Percentiles rank a stretch among this genome's conserved stretches.
These are phyloP conservation scores for Lojkania enalia DNA, from an alignment of 2,329 filamentous ascomycete species.

Conservation along the genomic window DNA sequence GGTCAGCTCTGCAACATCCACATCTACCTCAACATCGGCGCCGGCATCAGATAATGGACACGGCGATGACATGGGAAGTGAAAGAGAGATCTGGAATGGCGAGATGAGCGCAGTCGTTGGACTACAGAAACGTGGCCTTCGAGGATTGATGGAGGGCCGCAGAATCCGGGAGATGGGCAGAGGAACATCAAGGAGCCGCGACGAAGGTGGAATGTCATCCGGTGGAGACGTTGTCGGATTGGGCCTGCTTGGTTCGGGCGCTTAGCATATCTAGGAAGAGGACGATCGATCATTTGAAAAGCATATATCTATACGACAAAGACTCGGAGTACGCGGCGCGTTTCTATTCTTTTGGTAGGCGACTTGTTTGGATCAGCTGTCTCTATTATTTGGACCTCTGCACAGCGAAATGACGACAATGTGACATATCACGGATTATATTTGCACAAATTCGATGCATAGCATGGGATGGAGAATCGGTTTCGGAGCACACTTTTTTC, in stretches of 20 bases:
- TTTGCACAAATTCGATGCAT: neutral
- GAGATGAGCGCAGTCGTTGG: constrained; percentile 90
- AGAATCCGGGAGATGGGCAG: constrained; percentile 74
- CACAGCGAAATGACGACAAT: neutral
- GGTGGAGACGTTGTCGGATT: constrained; percentile 32
- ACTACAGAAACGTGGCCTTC: constrained; percentile 86
- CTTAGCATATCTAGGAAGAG: constrained; percentile 1
- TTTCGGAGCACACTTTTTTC: neutral
- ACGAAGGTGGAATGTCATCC: constrained; percentile 25
- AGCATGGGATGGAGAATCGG: neutral
- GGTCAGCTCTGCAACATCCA: constrained; percentile 37
- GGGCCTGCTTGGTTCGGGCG: constrained; percentile 25
- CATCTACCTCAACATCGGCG: constrained; percentile 35
- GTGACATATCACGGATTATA: neutral
- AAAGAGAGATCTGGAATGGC: constrained; percentile 74
- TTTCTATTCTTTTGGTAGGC: constrained; percentile 4
- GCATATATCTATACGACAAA: constrained; percentile 4
- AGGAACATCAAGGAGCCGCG: constrained; percentile 38
- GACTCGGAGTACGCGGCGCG: constrained; percentile 11
- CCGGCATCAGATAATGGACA: constrained; percentile 41
- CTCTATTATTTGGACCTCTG: constrained; percentile 6
- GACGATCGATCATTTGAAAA: constrained; percentile 1
- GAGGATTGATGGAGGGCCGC: constrained; percentile 92
- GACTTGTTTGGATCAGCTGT: constrained; percentile 5
- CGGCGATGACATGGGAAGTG: constrained; percentile 39